Evolutionary conservation across 768 basidiomycete species (phyloP).

Genomic region (Coprinopsis marcescibilis): DNA sequence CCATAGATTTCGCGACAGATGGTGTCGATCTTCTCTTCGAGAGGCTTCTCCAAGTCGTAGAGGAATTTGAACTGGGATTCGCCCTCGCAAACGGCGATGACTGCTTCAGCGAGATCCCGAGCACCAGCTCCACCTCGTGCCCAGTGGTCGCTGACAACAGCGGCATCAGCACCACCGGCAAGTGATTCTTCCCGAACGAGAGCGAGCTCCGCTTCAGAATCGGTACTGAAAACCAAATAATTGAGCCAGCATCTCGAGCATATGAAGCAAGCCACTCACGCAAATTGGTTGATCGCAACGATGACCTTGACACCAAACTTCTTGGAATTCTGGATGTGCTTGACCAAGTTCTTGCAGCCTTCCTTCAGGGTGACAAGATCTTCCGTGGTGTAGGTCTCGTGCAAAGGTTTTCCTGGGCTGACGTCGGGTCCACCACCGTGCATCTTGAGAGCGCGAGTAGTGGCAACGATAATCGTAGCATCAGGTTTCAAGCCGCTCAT

Average conservation of each 20-base stretch:
- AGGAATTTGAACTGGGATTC: conserved; percentile 87
- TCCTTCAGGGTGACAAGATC: conserved; percentile 83
- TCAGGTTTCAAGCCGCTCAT: conserved; percentile 89
- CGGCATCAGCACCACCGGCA: conserved; percentile 86
- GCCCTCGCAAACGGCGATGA: conserved; percentile 79
- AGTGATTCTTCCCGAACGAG: conserved; percentile 78
- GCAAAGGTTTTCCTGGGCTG: conserved; percentile 89
- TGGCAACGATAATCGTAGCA: conserved; percentile 93
- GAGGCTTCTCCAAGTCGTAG: conserved; percentile 78
- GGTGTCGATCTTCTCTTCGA: conserved; percentile 82
- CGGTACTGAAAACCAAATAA: conserved; percentile 48
- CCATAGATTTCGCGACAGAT: conserved; percentile 93
- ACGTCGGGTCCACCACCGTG: conserved; percentile 98
- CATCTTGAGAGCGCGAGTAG: conserved; percentile 98
- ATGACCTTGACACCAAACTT: conserved; percentile 97
- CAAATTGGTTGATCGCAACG: conserved; percentile 92
- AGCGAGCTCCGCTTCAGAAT: conserved; percentile 84
- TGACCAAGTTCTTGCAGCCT: conserved; percentile 88
- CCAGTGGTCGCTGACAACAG: conserved; percentile 97
- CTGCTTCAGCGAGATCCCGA: conserved; percentile 84
- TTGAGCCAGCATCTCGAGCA: conserved; percentile 3
- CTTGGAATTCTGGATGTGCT: conserved; percentile 90
- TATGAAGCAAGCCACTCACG: conserved; percentile 46
- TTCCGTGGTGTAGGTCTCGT: conserved; percentile 92
- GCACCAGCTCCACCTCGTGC: conserved; percentile 93